Percentiles rank a stretch among this genome's conserved stretches.
phyloP scores from a whole-genome alignment of 495 filamentous ascomycete species.

The Penicillium herquei region DNA sequence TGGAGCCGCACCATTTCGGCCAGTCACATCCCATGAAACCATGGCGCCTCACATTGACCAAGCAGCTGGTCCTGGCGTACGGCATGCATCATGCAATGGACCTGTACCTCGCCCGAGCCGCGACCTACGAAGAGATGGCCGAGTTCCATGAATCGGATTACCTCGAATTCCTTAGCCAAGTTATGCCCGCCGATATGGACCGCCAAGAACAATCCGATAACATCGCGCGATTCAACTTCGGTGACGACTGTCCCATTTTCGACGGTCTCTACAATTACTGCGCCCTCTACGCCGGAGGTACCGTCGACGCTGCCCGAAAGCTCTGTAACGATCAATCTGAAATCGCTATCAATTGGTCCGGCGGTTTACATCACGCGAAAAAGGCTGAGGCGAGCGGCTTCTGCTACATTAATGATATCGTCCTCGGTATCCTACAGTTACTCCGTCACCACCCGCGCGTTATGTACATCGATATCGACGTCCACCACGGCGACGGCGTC shows the following conservation, averaged over 20 bases:
- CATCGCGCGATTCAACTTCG: slow-evolving; percentile 69
- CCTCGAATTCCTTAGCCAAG: slow-evolving; percentile 71
- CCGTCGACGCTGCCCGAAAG: slow-evolving; percentile 87
- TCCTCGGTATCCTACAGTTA: slow-evolving; percentile 88
- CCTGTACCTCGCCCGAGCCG: slow-evolving; percentile 75
- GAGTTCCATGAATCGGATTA: slow-evolving; percentile 89
- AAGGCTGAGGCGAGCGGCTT: slow-evolving; percentile 92
- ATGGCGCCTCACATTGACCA: slow-evolving; percentile 93
- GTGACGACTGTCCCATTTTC: slow-evolving; percentile 94
- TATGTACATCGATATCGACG: slow-evolving; percentile 97
- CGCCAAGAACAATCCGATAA: slow-evolving; percentile 40
- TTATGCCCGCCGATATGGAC: slow-evolving; percentile 47
- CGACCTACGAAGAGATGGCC: slow-evolving; percentile 82
- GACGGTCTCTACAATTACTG: slow-evolving; percentile 95
- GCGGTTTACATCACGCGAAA: slow-evolving; percentile 96
- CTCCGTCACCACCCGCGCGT: slow-evolving; percentile 85
- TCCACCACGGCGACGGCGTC: slow-evolving; percentile 96
- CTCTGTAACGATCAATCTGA: slow-evolving; percentile 81
- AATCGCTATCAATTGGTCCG: slow-evolving; percentile 99
- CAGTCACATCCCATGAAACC: slow-evolving; percentile 97
- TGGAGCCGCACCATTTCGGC: slow-evolving; percentile 95
- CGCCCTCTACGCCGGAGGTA: slow-evolving; percentile 86
- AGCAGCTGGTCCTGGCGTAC: slow-evolving; percentile 88
- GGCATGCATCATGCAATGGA: slow-evolving; percentile 97
- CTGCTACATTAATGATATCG: slow-evolving; percentile 99